These are phyloP conservation scores for Chernovozyma aurita DNA, from an alignment of 1,139 yeast species.

Conservation along the genomic window DNA sequence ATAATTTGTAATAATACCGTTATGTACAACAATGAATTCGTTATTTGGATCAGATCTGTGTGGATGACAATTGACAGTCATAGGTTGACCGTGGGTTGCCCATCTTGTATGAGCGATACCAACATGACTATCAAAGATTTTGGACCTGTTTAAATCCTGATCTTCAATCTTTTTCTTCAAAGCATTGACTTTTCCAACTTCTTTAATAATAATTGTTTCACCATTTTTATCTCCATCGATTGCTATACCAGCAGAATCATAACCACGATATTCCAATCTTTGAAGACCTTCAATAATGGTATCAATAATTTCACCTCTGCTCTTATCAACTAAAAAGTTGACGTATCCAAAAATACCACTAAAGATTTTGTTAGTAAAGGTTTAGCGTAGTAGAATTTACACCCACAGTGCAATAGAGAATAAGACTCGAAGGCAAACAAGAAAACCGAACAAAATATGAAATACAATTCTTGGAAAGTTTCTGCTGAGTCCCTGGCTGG, in stretches of 20 bases:
- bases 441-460: too few species aligned
- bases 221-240: constrained; percentile 78
- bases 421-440: too few species aligned
- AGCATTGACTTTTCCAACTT: constrained; percentile 87
- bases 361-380: constrained; percentile 17
- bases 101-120: constrained; percentile 99
- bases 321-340: constrained; percentile 86
- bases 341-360: constrained; percentile 99
- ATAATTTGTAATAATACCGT: constrained; percentile 96
- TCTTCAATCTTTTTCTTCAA: constrained; percentile 65
- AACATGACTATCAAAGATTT: constrained; percentile 76
- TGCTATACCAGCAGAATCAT: constrained; percentile 96
- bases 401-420: too few species aligned
- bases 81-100: constrained; percentile 99
- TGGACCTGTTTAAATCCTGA: constrained; percentile 52
- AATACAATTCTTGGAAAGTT: too few species aligned
- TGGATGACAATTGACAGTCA: constrained; percentile 86
- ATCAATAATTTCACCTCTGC: constrained; percentile 89
- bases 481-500: too few species aligned
- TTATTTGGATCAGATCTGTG: constrained; percentile 80
- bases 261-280: constrained; percentile 95
- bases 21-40: constrained; percentile 92
- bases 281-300: constrained; percentile 88
- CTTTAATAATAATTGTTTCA: constrained; percentile 68
- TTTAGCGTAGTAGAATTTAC: too few species aligned